These are phyloP conservation scores for Astrocystis sublimbata DNA, from an alignment of 495 filamentous ascomycete genomes.

Conservation along the genomic window DNA sequence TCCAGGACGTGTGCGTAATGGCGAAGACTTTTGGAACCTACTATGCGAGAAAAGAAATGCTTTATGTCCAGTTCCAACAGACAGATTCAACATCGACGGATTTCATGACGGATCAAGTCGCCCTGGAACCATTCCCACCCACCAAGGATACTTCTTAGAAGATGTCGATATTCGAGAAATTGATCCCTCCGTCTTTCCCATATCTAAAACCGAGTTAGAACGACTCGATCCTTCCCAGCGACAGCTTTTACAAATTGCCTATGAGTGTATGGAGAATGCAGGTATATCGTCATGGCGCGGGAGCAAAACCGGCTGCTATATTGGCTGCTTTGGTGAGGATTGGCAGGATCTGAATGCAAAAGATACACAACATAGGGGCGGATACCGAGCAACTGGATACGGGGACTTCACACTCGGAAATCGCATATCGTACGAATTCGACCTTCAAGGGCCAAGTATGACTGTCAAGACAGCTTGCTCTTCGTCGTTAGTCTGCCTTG, in stretches of 20 bases:
- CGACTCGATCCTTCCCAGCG: conserved; percentile 55
- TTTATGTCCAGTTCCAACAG: conserved; percentile 29
- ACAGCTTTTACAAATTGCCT: conserved; percentile 51
- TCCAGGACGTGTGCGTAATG: conserved; percentile 37
- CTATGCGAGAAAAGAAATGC: conserved; percentile 38
- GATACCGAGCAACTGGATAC: conserved; percentile 22
- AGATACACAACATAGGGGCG: conserved; percentile 27
- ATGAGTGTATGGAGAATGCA: conserved; percentile 48
- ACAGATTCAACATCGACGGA: conserved; percentile 38
- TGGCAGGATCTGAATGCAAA: conserved; percentile 36
- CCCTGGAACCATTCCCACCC: conserved; percentile 37
- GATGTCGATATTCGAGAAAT: conserved; percentile 29
- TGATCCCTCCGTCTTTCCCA: conserved; percentile 43
- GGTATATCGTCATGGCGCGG: conserved; percentile 49
- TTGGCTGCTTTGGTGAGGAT: conserved; percentile 49
- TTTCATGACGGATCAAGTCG: conserved; percentile 32
- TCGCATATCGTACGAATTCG: conserved; percentile 37
- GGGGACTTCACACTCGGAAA: conserved; percentile 40
- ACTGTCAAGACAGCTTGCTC: conserved; percentile 55
- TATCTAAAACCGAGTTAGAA: conserved; percentile 43
- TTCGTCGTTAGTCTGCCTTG: conserved; percentile 51
- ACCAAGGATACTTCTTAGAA: conserved; percentile 34
- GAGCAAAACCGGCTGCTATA: conserved; percentile 45
- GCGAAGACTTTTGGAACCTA: conserved; percentile 42
- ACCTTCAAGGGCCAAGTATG: conserved; percentile 40